Evolutionary conservation across 768 basidiomycete species (phyloP).

Genomic region (Strobilomyces dryophilus): DNA sequence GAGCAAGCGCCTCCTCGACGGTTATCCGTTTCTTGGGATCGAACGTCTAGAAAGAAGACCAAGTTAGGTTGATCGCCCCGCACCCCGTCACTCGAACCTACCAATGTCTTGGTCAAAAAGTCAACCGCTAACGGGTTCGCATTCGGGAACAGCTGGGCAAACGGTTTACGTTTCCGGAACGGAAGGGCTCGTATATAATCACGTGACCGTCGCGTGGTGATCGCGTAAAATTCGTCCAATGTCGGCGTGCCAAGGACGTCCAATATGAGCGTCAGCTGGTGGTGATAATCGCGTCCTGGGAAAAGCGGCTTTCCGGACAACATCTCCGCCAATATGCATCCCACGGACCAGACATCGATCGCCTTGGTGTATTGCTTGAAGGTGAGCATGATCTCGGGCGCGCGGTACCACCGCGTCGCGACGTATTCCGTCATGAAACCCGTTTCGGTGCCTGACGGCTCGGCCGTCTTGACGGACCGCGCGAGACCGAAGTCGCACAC

Average conservation of each 20-base stretch:
- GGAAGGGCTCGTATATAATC: slow-evolving; percentile 95
- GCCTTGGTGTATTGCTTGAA: slow-evolving; percentile 99
- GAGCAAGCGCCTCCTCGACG: slow-evolving; percentile 90
- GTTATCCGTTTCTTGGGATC: slow-evolving; percentile 97
- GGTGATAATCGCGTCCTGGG: slow-evolving; percentile 95
- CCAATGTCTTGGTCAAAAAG: slow-evolving; percentile 81
- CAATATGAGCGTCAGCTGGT: slow-evolving; percentile 92
- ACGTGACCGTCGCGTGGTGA: slow-evolving; percentile 85
- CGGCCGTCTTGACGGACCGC: slow-evolving; percentile 82
- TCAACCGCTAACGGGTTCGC: slow-evolving; percentile 77
- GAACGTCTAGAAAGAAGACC: slow-evolving; percentile 61
- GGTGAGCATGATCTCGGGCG: slow-evolving; percentile 98
- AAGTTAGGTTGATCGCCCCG: background rate
- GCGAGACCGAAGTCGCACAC: slow-evolving; percentile 95
- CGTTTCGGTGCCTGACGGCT: slow-evolving; percentile 78
- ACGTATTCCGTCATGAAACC: slow-evolving; percentile 98
- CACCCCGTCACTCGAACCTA: slow-evolving; percentile 26
- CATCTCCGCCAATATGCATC: slow-evolving; percentile 94
- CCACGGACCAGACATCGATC: slow-evolving; percentile 87
- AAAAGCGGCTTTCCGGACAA: slow-evolving; percentile 95
- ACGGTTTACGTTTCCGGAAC: slow-evolving; percentile 83
- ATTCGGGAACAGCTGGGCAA: slow-evolving; percentile 84
- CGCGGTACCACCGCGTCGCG: slow-evolving; percentile 97
- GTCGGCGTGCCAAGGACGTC: slow-evolving; percentile 97
- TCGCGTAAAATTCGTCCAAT: slow-evolving; percentile 96